Evolutionary conservation across 2,329 filamentous ascomycete genomes (phyloP).

Genomic region (Colletotrichum phormii): DNA sequence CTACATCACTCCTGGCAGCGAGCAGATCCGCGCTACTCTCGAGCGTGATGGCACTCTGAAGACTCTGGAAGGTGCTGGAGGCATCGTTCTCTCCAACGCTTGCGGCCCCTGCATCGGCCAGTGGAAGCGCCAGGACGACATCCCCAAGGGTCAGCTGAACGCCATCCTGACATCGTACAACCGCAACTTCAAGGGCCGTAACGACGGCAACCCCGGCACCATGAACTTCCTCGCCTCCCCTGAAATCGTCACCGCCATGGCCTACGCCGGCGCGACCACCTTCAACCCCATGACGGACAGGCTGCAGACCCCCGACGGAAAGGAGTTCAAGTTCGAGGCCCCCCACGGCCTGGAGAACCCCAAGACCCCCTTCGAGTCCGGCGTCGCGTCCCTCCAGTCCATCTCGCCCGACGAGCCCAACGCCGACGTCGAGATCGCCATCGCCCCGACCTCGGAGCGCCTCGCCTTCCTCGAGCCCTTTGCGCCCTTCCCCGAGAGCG

Average conservation of each 20-base stretch:
- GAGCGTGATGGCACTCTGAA: constrained; percentile 88
- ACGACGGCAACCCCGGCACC: constrained; percentile 94
- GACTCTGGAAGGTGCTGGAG: constrained; percentile 88
- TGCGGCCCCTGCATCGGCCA: constrained; percentile 95
- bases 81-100: constrained; percentile 91
- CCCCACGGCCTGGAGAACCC: constrained; percentile 78
- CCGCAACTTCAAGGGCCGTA: constrained; percentile 96
- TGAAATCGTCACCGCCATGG: constrained; percentile 96
- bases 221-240: constrained; percentile 99
- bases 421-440: constrained; percentile 75
- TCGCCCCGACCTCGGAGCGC: constrained; percentile 88
- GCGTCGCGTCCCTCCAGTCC: constrained; percentile 79
- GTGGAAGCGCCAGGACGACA: constrained; percentile 91
- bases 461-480: constrained; percentile 94
- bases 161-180: constrained; percentile 98
- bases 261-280: constrained; percentile 89
- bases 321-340: constrained; percentile 86
- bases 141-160: constrained; percentile 86
- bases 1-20: constrained; percentile 95
- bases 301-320: constrained; percentile 82
- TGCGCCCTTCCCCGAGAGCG: constrained; percentile 79
- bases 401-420: constrained; percentile 71
- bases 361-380: constrained; percentile 76
- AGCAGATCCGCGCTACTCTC: constrained; percentile 95
- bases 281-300: constrained; percentile 96